Evolutionary conservation across 345 rosid species (phyloP), one percentile per base, ranked within the genome.

Genomic region (Brassica rapa): DNA sequence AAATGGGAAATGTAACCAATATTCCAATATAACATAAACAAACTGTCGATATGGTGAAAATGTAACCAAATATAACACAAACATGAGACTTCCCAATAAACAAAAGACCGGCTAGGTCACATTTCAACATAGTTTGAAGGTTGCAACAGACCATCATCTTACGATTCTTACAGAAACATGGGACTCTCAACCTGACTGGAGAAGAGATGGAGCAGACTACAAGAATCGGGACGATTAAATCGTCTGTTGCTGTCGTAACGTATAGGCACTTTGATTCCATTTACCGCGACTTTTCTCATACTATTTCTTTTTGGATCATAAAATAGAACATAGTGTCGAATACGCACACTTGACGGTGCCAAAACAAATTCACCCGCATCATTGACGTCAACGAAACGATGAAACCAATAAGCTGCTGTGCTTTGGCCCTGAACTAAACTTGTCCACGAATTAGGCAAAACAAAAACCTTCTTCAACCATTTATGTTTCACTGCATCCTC

Each of bases 161-260:
- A 49, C n/a, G 56, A 51, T 51, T 51, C 63, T 70, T 55, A 70
- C 73, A 30, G 46, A 35, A 70, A 70, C 74, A 70, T 19, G 23
- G 56, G 73, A 55, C 53, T 43, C 49, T 70, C 64, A 11, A 19
- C 21, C 51, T 56, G 12, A 56, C 8, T 57, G 21, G 65, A 35
- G 14, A 33, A 33, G 53, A 70, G 11, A 56, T 11, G 8, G 19
- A n/a, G 56, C 56, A 49, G 19, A 49, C 56, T 6, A 49, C 56
- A 49, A 49, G 19, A 10, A 43, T 14, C 1, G 14, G 3, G 14
- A 41, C 12, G 14, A 41, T 41, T 35, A 39, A 39, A 49, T 49
- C 7, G 56, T 49, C 6, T 49, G 19, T 49, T n/a, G 56, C 4
- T 49, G 56, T 49, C 19, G 56, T 7, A 19, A n/a, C 19, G 7